phyloP scores from a whole-genome alignment of 139 green algal genomes.

The Nannochloris sp. region DNA sequence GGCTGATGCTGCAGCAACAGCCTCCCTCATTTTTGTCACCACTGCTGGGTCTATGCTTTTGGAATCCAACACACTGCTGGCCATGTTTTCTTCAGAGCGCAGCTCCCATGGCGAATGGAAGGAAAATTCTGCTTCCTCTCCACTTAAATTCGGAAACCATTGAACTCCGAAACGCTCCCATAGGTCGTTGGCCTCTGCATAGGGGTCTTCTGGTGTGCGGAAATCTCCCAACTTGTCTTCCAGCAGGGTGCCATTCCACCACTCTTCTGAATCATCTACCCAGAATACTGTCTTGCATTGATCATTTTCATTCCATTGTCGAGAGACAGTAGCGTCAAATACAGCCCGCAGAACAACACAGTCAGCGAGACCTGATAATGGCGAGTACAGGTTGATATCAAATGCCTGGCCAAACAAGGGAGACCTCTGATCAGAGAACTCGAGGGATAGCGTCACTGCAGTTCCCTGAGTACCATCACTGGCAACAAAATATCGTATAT shows the following conservation, averaged over 20 bases:
- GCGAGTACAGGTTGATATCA: conserved; percentile 39
- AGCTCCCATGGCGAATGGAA: conserved; percentile 39
- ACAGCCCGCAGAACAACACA: conserved; percentile 43
- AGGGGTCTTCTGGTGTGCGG: conserved; percentile 24
- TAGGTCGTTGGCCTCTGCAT: conserved; percentile 17
- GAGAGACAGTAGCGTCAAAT: conserved; percentile 24
- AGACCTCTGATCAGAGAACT: conserved; percentile 10
- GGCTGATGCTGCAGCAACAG: not conserved
- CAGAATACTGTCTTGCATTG: conserved; percentile 16
- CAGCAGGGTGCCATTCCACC: conserved; percentile 27
- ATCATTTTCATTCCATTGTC: conserved; percentile 25
- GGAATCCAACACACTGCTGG: not conserved
- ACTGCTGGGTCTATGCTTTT: not conserved
- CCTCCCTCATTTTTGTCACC: not conserved
- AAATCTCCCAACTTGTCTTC: not conserved
- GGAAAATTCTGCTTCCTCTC: not conserved
- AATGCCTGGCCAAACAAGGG: conserved; percentile 26
- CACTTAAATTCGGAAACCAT: not conserved
- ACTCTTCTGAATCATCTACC: conserved; percentile 8
- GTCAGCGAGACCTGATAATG: conserved; percentile 35
- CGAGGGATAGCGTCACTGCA: conserved; percentile 10
- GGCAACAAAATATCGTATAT: conserved; percentile 40
- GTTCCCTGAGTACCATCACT: conserved; percentile 22
- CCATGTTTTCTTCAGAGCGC: conserved; percentile 10
- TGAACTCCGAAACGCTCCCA: conserved; percentile 36